A percentile compares a stretch with the other conserved stretches of the same genome.
These are phyloP conservation scores for Jaenimonas drosophilae DNA, from an alignment of 208 protist genomes.

Conservation along the genomic window DNA sequence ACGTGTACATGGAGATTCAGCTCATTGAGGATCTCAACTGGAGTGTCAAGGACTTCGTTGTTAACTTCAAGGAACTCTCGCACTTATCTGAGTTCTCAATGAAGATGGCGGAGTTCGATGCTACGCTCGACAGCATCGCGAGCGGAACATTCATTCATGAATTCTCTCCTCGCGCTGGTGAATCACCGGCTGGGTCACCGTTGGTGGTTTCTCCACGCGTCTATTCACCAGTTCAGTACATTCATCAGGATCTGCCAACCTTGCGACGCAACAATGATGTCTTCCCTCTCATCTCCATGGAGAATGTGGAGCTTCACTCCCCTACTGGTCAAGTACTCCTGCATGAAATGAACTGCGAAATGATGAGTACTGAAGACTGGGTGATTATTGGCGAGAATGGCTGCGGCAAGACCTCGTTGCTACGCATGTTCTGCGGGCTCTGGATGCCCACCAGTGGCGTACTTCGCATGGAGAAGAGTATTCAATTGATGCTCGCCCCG, in stretches of 20 bases:
- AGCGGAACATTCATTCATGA: slow-evolving; percentile 40
- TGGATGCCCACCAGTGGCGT: slow-evolving; percentile 51
- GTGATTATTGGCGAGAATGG: slow-evolving; percentile 80
- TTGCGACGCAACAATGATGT: neutral
- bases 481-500: slow-evolving; percentile 56
- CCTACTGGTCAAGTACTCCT: slow-evolving; percentile 56
- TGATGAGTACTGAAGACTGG: slow-evolving; percentile 63
- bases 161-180: slow-evolving; percentile 1
- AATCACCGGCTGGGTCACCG: slow-evolving; percentile 2
- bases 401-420: slow-evolving; percentile 77
- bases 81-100: slow-evolving; percentile 71
- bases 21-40: slow-evolving; percentile 73
- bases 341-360: slow-evolving; percentile 34
- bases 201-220: slow-evolving; percentile 8
- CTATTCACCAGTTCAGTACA: slow-evolving; percentile 20
- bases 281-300: slow-evolving; percentile 39
- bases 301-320: slow-evolving; percentile 41
- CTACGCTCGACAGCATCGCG: slow-evolving; percentile 60
- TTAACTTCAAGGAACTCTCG: slow-evolving; percentile 82
- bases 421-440: slow-evolving; percentile 74
- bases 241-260: slow-evolving; percentile 8
- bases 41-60: slow-evolving; percentile 74
- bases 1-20: slow-evolving; percentile 68
- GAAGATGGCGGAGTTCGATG: slow-evolving; percentile 74
- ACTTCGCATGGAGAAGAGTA: slow-evolving; percentile 24